Evolutionary conservation across 1,139 yeast genomes (phyloP), one percentile per base, ranked within the genome.

Genomic region (Pichia sp.): DNA sequence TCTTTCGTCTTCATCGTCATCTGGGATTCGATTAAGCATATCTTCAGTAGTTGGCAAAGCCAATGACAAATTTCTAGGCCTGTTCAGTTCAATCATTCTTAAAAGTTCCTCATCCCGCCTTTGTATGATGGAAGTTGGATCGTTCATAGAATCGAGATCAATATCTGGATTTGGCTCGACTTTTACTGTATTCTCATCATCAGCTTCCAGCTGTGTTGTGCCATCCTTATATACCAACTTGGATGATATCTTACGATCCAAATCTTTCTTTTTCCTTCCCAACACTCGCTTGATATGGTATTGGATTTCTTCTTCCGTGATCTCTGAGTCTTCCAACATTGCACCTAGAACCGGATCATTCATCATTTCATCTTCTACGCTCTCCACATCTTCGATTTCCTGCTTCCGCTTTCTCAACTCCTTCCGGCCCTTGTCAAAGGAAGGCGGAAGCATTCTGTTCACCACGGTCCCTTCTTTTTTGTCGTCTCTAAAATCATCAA

Each of bases 401-500:
- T 69, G 67, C 54, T 70, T 70, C 47, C 79, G 59, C 43, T 69
- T 64, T 29, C 63, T 66, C 50, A 75, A 77, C 52, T 73, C 70
- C 51, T 68, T 67, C 53, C 79, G 72, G 62, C 84, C 84, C 56
- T 75, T 79, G 32, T 72, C 75, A 67, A 79, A 92, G 0, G 97
- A 84, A 1, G 99, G 99, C 0, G 99, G 99, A 57, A 83, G 78
- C 0, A 87, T 75, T 23, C 16, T 10, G 3, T 79, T 52, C 51
- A 62, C 97, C 76, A 66, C 93, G 92, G 49, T 83, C 85, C 8
- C 11, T 19, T 46, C 38, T 4, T 31, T 45, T 7, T 45, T 29
- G 15, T 45, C 48, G 38, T 45, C 53, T 62, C 97, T 76, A 66
- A 95, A 93, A 50, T 83, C 85, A 50, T 79, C 76, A 26, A 95